Conservation (phyloP, 192 early-diverging fungal species). For the Fimicolochytrium jonesii region DNA sequence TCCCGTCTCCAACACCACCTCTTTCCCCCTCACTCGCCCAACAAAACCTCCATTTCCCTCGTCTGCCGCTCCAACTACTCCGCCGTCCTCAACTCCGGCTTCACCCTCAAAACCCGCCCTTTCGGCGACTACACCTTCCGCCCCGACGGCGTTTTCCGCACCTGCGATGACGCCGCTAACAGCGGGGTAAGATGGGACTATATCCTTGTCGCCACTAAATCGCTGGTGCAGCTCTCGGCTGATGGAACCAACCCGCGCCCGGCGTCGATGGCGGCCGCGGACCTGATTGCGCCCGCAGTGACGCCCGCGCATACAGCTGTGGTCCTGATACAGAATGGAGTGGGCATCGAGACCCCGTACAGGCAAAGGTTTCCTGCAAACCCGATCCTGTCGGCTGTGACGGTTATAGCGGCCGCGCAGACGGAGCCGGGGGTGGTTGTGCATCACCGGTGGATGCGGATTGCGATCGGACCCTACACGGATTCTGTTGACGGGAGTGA, state of each 20-base stretch:
- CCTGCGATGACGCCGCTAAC: constrained; percentile 11
- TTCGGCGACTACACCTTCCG: constrained; percentile 25
- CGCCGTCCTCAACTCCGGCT: constrained; percentile 9
- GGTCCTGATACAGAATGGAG: constrained; percentile 33
- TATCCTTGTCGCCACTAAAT: constrained; percentile 30
- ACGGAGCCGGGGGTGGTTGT: constrained; percentile 16
- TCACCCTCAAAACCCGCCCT: constrained; percentile 8
- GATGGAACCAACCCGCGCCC: too few species aligned
- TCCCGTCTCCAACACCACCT: constrained; percentile 19
- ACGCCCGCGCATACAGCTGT: constrained; percentile 7
- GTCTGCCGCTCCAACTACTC: constrained; percentile 33
- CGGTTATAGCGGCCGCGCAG: constrained; percentile 21
- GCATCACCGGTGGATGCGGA: constrained; percentile 23
- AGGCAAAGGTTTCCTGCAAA: constrained; percentile 1
- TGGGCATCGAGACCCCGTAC: constrained; percentile 25
- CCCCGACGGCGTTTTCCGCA: constrained; percentile 14
- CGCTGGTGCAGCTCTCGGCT: constrained; percentile 17
- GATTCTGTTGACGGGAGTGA: background rate
- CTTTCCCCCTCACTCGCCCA: background rate
- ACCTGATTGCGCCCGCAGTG: constrained; percentile 13
- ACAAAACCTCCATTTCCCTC: constrained; percentile 9
- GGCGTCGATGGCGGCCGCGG: background rate
- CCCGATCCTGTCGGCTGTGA: constrained; percentile 12
- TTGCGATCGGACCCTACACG: constrained; percentile 15
- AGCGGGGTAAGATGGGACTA: constrained; percentile 1